These are phyloP conservation scores for Sphenostylis stenocarpa DNA, from an alignment of 306 rosid genomes.

Conservation along the genomic window DNA sequence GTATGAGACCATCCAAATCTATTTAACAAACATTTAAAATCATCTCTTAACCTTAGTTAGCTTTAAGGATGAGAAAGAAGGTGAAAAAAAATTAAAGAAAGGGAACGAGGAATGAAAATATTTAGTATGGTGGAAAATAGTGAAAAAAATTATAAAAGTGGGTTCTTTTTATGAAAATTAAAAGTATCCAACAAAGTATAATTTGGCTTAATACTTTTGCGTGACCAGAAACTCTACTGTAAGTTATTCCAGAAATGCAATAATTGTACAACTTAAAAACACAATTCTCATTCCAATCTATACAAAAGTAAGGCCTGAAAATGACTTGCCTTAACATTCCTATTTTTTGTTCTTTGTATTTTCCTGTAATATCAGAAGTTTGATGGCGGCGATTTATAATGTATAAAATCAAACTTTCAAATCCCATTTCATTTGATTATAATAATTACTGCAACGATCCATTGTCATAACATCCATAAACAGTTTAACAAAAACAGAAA, in stretches of 20 bases:
- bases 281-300: not conserved
- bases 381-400: not conserved
- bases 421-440: not conserved
- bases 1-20: no score
- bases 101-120: no score
- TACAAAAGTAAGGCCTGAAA: not conserved
- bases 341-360: not conserved
- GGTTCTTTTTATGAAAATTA: no score
- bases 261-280: not conserved
- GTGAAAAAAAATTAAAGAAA: no score
- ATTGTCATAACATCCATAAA: conserved; percentile 8
- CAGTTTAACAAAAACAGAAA: conserved; percentile 12
- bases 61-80: no score
- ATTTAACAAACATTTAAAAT: no score
- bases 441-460: not conserved
- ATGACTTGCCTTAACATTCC: not conserved
- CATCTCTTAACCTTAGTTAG: no score
- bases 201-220: not conserved
- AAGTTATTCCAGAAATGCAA: conserved; percentile 13
- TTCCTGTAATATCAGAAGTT: not conserved
- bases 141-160: no score
- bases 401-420: not conserved
- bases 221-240: not conserved
- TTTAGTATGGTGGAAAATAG: no score
- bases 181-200: not conserved